Conservation (phyloP, 176 grass and related monocot species). For the Carex scoparia region DNA sequence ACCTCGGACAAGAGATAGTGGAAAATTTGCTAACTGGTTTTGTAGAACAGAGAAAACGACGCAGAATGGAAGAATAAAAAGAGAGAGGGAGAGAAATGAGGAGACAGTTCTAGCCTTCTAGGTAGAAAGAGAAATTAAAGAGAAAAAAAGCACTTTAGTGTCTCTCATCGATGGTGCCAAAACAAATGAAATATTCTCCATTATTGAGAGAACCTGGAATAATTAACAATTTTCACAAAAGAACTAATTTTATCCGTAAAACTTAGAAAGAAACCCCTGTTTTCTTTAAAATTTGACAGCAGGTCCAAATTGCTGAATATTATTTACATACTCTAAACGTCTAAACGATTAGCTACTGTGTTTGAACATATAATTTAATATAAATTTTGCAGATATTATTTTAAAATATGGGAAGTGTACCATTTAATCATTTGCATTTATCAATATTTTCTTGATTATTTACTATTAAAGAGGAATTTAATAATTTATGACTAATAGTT, state of each 20-base stretch:
- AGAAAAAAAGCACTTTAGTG: conserved; percentile 5
- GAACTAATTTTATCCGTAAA: not conserved
- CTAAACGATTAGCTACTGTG: not conserved
- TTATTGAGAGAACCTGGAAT: not conserved
- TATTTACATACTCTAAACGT: too few species aligned
- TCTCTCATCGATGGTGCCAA: conserved; percentile 12
- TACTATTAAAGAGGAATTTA: not conserved
- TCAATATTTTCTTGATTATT: not conserved
- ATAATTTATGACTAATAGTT: not conserved
- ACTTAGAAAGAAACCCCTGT: not conserved
- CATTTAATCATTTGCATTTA: not conserved
- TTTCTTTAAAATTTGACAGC: not conserved
- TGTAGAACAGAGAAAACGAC: conserved; percentile 6
- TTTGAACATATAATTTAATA: not conserved
- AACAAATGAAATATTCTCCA: conserved; percentile 1
- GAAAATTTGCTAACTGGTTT: conserved; percentile 3
- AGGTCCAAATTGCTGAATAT: not conserved
- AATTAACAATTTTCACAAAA: not conserved
- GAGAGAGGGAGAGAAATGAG: not conserved
- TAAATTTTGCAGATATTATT: not conserved
- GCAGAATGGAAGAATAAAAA: not conserved
- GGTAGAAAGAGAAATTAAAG: not conserved
- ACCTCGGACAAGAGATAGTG: not conserved
- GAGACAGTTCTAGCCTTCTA: not conserved
- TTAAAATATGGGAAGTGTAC: not conserved